Percentiles rank a stretch among this genome's conserved stretches.
phyloP scores from a whole-genome alignment of 2,329 filamentous ascomycete species.

The Pestalotiopsis sp. region DNA sequence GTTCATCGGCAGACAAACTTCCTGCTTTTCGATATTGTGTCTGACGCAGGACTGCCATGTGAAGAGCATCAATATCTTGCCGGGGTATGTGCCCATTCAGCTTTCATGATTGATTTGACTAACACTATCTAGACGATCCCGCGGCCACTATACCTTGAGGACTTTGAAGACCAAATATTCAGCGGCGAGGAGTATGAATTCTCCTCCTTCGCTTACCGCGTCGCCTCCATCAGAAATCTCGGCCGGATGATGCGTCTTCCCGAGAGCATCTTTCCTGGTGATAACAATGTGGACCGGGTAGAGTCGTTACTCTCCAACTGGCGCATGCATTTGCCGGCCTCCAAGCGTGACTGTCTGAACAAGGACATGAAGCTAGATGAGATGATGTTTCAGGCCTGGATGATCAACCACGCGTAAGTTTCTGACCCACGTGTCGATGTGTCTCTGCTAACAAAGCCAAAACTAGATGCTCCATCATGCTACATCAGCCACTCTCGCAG shows the following conservation, averaged over 20 bases:
- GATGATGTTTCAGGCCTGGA: constrained; percentile 89
- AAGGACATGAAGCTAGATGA: constrained; percentile 77
- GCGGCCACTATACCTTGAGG: constrained; percentile 64
- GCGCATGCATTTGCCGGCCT: constrained; percentile 75
- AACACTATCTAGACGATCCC: constrained; percentile 52
- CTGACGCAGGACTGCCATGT: constrained; percentile 76
- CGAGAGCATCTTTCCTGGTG: constrained; percentile 52
- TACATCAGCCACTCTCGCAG: constrained; percentile 80
- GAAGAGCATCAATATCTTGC: constrained; percentile 74
- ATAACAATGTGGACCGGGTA: constrained; percentile 54
- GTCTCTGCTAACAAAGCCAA: not conserved
- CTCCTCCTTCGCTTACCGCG: constrained; percentile 83
- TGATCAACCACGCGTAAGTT: constrained; percentile 66
- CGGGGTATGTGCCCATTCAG: constrained; percentile 47
- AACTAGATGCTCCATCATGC: constrained; percentile 65
- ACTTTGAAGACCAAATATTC: constrained; percentile 79
- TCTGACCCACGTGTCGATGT: not conserved
- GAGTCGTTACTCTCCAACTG: constrained; percentile 68
- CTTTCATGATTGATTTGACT: not conserved
- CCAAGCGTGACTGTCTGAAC: constrained; percentile 71
- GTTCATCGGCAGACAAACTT: constrained; percentile 75
- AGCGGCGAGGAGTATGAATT: constrained; percentile 70
- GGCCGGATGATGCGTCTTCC: constrained; percentile 70
- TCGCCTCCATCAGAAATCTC: constrained; percentile 79
- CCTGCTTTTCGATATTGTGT: constrained; percentile 65